phyloP scores from a whole-genome alignment of 352 stramenopile genomes.

The Phytophthora sp. region DNA sequence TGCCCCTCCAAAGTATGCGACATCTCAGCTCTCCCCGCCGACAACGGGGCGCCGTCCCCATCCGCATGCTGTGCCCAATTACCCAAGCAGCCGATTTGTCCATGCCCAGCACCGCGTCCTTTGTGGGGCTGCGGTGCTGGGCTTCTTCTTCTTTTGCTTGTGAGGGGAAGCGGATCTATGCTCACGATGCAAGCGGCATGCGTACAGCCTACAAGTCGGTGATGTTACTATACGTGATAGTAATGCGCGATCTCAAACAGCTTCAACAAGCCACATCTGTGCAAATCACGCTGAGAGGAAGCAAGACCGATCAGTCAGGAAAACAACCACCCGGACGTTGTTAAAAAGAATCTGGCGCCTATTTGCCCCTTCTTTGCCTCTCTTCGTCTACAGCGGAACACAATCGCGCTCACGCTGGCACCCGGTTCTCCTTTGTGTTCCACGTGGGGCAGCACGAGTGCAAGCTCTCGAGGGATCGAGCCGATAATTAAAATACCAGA shows the following conservation, averaged over 20 bases:
- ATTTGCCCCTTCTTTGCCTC: not conserved
- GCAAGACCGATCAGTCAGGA: slow-evolving; percentile 3
- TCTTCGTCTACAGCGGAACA: slow-evolving; percentile 3
- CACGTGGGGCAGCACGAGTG: no score
- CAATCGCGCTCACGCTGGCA: not conserved
- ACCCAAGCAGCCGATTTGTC: not conserved
- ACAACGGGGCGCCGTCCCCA: slow-evolving; percentile 1
- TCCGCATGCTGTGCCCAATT: slow-evolving; percentile 1
- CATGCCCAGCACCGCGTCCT: slow-evolving; percentile 13
- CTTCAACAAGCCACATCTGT: slow-evolving; percentile 5
- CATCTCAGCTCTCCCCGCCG: not conserved
- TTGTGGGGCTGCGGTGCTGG: no score
- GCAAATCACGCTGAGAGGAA: not conserved
- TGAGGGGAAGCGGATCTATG: slow-evolving; percentile 4
- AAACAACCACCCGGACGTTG: no score
- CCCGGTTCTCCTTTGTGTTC: slow-evolving; percentile 4
- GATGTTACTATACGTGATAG: not conserved
- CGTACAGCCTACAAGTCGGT: slow-evolving; percentile 1
- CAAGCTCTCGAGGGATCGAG: no score
- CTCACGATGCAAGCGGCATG: not conserved
- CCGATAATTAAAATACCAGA: no score
- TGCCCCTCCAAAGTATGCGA: not conserved
- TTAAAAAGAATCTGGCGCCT: not conserved
- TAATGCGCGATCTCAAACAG: not conserved
- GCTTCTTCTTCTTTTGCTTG: no score